Evolutionary conservation across 2,329 filamentous ascomycete species (phyloP).

Genomic region (Aspergillus hortae): DNA sequence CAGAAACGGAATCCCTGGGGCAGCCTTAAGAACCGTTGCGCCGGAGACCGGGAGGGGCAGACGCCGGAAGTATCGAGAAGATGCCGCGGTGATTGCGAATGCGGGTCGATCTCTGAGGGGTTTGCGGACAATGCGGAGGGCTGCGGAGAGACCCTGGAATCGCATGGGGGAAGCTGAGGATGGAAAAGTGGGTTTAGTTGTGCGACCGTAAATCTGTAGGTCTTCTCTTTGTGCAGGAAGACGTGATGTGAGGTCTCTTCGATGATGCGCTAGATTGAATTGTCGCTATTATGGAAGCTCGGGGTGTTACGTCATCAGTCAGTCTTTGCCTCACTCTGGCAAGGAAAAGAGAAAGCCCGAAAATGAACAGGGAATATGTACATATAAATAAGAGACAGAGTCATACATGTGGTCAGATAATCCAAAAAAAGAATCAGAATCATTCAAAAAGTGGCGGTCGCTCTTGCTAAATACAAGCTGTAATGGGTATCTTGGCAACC

Average conservation of each 20-base stretch:
- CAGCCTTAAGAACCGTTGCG: constrained; percentile 53
- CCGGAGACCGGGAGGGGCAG: constrained; percentile 24
- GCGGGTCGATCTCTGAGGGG: constrained; percentile 17
- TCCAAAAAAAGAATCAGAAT: constrained; percentile 4
- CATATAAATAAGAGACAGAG: too few relatives aligned
- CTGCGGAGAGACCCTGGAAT: constrained; percentile 14
- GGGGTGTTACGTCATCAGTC: too few relatives aligned
- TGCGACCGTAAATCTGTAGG: background rate
- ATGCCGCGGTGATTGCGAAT: constrained; percentile 17
- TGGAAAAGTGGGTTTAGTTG: background rate
- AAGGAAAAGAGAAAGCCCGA: too few relatives aligned
- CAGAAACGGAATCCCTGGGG: constrained; percentile 76
- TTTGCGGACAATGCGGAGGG: constrained; percentile 18
- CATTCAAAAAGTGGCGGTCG: background rate
- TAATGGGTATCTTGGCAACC: constrained; percentile 15
- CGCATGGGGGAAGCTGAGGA: constrained; percentile 21
- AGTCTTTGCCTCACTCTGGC: too few relatives aligned
- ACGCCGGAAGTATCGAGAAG: constrained; percentile 3
- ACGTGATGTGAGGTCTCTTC: too few relatives aligned
- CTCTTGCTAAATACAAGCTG: background rate
- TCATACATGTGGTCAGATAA: background rate
- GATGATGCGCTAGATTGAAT: too few relatives aligned
- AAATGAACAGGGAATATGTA: too few relatives aligned
- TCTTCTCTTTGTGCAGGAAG: too few relatives aligned
- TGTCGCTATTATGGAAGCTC: too few relatives aligned